Evolutionary conservation across 805 yeast species (phyloP), one percentile per base, ranked within the genome.

Genomic region (Wickerhamomyces pijperi): DNA sequence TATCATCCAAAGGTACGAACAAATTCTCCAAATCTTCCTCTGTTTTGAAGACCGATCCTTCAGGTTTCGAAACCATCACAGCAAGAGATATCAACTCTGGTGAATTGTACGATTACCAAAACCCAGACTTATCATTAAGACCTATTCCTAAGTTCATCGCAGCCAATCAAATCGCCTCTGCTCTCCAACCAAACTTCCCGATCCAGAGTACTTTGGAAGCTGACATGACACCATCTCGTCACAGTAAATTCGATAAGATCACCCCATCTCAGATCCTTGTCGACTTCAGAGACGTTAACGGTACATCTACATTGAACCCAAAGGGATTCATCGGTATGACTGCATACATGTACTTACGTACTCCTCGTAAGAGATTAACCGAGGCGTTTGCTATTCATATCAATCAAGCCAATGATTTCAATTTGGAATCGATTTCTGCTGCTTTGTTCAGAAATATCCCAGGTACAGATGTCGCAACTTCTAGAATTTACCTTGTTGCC

Each of bases 401-500:
- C 35, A 64, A 68, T 38, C 65, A 80, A 1, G 73, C 72, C 14
- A 73, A 74, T 38, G 76, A 71, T 35, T 62, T 76, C 19, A 69
- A 73, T 19, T 65, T 82, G 41, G 83, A 81, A 42, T 78, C 76
- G 47, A 66, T 84, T 28, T 75, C 87, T 35, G 87, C 90, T 9
- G 92, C 92, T 3, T 60, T 86, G 38, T 86, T 85, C 57, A 71
- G 77, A 50, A 80, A 85, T 49, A 71, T 86, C 36, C 88, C 94
- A 1, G 64, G 80, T 13, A 65, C 72, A 35, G 84, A 77, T 50
- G 72, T 76, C 32, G 75, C 72, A 39, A 68, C 68, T 45, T 74
- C 77, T 35, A 75, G 82, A 47, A 74, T 84, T 29, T 86, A 78
- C 50, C 65, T 86, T 46, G 94, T 81, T 31, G 90, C 85, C 0